Evolutionary conservation across 306 rosid species (phyloP), one percentile per base, ranked within the genome.

Genomic region (Ormosia emarginata): DNA sequence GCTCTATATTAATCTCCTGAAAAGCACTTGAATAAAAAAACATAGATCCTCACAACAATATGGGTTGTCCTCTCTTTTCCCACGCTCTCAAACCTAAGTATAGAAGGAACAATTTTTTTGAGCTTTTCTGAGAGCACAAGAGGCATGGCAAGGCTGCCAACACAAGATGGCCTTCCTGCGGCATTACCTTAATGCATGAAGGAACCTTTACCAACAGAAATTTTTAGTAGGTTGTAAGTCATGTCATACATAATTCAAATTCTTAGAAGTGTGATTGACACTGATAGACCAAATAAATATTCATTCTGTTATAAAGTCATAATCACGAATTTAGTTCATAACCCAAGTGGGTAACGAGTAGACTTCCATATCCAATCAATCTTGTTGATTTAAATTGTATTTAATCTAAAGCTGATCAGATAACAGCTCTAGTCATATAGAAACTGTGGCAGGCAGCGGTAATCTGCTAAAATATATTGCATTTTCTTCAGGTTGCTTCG

Each of bases 401-500:
- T 36, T 84, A 29, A 57, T 73, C 61, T 47, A 73, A 50, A 62
- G 18, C 39, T 79, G 46, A 14, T 71, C 41, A 43, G 71, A 34
- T 59, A 40, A 72, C 9, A 61, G 46, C 71, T 75, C 59, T 68
- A 15, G 40, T 41, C 17, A 4, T 34, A 4, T 33, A 67, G 46
- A 32, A 66, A 72, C 66, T 74, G 4, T 70, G 82, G 66, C 49
- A 13, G 75, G 24, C 68, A 68, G 69, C 77, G 76, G 61, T 79
- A 66, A 80, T 53, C 79, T 88, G 62, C 74, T 58, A 44, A 78
- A 81, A 44, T 55, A 36, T 83, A 65, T 70, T 72, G 77, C 61
- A 53, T 79, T 77, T 79, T 69, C 62, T 87, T 85, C 87, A 95
- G 99, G 99, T 95, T 74, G 99, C 99, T 80, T 95, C 99, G 5